Evolutionary conservation across 2,329 filamentous ascomycete species (phyloP).

Genomic region (Nemania serpens): DNA sequence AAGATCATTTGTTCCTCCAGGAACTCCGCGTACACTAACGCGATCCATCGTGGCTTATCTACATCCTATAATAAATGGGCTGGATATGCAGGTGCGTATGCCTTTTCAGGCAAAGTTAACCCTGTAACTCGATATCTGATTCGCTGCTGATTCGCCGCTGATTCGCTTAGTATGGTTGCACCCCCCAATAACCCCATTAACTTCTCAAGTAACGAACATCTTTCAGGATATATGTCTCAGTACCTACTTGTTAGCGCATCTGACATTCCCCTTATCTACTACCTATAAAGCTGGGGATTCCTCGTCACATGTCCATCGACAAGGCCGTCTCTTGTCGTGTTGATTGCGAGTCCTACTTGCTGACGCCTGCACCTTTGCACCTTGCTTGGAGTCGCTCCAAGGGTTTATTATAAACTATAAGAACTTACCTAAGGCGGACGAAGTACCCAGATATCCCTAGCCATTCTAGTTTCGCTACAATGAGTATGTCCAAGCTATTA

Average conservation of each 20-base stretch:
- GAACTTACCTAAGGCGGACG: too few species aligned
- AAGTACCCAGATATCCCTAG: too few species aligned
- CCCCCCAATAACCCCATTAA: too few species aligned
- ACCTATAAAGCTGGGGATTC: neutral
- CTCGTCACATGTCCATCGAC: too few species aligned
- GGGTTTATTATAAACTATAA: neutral
- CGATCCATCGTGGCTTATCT: neutral
- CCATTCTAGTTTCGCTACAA: neutral
- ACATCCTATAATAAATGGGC: neutral
- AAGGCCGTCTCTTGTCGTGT: neutral
- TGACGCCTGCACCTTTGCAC: too few species aligned
- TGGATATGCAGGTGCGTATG: neutral
- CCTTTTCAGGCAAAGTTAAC: constrained; percentile 14
- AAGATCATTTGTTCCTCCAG: too few species aligned
- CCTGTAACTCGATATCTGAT: neutral
- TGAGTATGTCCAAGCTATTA: constrained; percentile 12
- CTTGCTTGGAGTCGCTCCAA: too few species aligned
- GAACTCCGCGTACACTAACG: too few species aligned
- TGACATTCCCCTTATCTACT: neutral
- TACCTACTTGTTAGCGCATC: neutral
- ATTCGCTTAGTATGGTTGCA: too few species aligned
- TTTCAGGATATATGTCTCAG: too few species aligned
- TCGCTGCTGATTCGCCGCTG: too few species aligned
- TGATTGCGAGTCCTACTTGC: neutral
- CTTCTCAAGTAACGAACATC: too few species aligned